phyloP scores from a whole-genome alignment of 2,329 filamentous ascomycete genomes.

The Paracoccidioides lutzii region DNA sequence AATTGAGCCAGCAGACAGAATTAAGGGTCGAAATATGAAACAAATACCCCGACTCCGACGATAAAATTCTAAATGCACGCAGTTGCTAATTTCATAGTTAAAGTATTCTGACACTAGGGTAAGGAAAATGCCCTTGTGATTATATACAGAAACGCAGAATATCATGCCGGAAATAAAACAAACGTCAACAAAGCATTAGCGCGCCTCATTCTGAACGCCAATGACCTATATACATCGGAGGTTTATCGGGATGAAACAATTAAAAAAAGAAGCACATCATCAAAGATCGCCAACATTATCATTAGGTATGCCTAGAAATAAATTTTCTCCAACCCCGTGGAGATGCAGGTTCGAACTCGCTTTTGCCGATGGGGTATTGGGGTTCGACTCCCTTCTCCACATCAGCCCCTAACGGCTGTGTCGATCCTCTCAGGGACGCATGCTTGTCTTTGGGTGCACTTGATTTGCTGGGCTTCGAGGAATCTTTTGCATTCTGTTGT shows the following conservation, averaged over 20 bases:
- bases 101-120: background rate
- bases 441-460: background rate
- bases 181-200: background rate
- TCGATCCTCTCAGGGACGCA: background rate
- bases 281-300: background rate
- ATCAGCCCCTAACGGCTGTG: background rate
- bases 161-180: background rate
- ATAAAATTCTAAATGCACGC: background rate
- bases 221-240: background rate
- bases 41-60: background rate
- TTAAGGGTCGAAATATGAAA: background rate
- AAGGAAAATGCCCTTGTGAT: background rate
- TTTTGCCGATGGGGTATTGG: slow-evolving; percentile 1
- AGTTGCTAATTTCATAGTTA: background rate
- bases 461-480: background rate
- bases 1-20: background rate
- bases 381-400: slow-evolving; percentile 1
- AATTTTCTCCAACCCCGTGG: background rate
- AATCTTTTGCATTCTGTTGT: background rate
- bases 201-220: background rate
- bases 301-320: background rate
- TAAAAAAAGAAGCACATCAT: background rate
- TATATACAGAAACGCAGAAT: background rate
- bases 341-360: background rate
- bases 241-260: background rate